Percentiles rank a stretch among this genome's conserved stretches.
Evolutionary conservation across 805 yeast species (phyloP).

Genomic region (Metschnikowia shivogae): DNA sequence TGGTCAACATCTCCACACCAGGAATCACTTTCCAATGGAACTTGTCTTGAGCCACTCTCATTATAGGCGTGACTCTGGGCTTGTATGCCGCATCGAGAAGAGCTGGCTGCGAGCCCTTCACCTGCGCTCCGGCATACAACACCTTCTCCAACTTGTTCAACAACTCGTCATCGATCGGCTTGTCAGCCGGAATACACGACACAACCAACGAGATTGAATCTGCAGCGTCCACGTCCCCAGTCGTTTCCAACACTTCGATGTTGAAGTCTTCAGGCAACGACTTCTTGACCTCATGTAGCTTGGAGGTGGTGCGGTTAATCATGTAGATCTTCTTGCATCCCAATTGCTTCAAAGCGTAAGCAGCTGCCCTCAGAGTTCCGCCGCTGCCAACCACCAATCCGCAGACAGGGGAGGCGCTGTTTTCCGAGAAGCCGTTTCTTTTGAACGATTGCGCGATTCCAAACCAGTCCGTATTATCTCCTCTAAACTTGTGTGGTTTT

Average conservation of each 20-base stretch:
- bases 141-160: constrained; percentile 45
- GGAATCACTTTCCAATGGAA: constrained; percentile 78
- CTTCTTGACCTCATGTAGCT: constrained; percentile 53
- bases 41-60: constrained; percentile 65
- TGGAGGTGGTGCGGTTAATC: constrained; percentile 72
- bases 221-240: constrained; percentile 42
- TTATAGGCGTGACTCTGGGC: constrained; percentile 81
- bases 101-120: constrained; percentile 43
- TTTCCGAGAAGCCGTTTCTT: constrained; percentile 55
- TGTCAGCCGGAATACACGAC: constrained; percentile 82
- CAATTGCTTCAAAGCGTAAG: constrained; percentile 73
- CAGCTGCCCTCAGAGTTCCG: constrained; percentile 95
- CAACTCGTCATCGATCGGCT: constrained; percentile 55
- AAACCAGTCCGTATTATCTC: constrained; percentile 94
- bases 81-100: constrained; percentile 93
- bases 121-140: constrained; percentile 37
- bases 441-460: constrained; percentile 74
- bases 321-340: constrained; percentile 77
- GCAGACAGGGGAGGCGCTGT: constrained; percentile 29
- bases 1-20: constrained; percentile 87
- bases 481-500: constrained; percentile 46
- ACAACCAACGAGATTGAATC: constrained; percentile 57
- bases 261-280: constrained; percentile 59
- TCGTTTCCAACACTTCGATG: constrained; percentile 52
- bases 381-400: constrained; percentile 96